These are phyloP conservation scores for Schoenoplectus triqueter DNA, from an alignment of 202 grass and related monocot genomes.

Conservation along the genomic window DNA sequence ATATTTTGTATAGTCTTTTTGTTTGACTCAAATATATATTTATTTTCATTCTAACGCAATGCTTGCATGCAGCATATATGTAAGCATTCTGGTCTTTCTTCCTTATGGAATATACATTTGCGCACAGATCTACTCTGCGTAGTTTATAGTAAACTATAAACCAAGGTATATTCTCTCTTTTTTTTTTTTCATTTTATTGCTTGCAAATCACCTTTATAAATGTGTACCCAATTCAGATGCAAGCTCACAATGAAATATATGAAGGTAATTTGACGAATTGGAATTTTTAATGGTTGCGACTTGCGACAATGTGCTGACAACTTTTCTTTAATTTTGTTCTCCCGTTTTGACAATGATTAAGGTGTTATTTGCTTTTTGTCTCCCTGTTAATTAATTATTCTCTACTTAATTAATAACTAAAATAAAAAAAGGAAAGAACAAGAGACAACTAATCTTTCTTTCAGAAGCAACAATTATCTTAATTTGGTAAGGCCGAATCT, in stretches of 20 bases:
- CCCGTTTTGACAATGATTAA: neutral
- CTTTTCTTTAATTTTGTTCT: neutral
- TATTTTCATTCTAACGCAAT: too few species aligned
- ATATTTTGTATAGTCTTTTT: too few species aligned
- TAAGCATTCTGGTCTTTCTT: neutral
- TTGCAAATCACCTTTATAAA: neutral
- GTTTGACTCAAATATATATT: too few species aligned
- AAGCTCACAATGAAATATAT: neutral
- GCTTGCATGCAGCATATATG: neutral
- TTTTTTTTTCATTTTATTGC: neutral
- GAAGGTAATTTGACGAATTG: neutral
- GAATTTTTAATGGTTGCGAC: neutral
- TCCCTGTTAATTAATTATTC: neutral
- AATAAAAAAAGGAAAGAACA: neutral
- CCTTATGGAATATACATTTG: too few species aligned
- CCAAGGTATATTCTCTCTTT: neutral
- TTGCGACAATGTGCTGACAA: neutral
- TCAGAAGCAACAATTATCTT: constrained; percentile 8
- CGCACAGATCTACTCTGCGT: neutral
- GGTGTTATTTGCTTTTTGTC: neutral
- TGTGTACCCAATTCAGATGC: constrained; percentile 1
- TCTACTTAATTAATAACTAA: neutral
- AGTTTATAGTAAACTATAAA: neutral
- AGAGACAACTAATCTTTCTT: neutral
- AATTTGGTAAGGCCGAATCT: neutral